A percentile compares a stretch with the other conserved stretches of the same genome.
Evolutionary conservation across 768 basidiomycete genomes (phyloP).

Genomic region (Tylopilus cervinicoccineus): DNA sequence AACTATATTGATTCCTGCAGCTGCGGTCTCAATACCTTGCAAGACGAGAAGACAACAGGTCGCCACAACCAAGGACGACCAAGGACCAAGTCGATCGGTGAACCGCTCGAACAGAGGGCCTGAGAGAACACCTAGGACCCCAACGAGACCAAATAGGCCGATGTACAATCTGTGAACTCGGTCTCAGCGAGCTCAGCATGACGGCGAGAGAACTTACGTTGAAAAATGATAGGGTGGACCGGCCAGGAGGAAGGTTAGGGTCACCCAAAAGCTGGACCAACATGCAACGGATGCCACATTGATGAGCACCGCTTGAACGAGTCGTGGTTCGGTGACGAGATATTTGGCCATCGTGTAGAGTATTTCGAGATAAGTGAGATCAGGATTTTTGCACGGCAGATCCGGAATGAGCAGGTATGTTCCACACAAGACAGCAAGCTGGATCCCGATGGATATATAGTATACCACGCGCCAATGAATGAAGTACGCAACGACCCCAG

Average conservation of each 20-base stretch:
- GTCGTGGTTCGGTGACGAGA: slow-evolving; percentile 37
- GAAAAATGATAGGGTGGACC: slow-evolving; percentile 35
- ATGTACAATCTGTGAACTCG: slow-evolving; percentile 25
- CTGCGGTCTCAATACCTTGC: slow-evolving; percentile 34
- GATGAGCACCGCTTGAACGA: slow-evolving; percentile 31
- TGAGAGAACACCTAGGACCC: slow-evolving; percentile 33
- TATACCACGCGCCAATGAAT: slow-evolving; percentile 39
- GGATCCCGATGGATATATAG: slow-evolving; percentile 37
- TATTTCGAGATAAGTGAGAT: slow-evolving; percentile 32
- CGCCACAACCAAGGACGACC: slow-evolving; percentile 37
- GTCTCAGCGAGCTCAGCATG: neutral
- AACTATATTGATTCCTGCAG: slow-evolving; percentile 35
- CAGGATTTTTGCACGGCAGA: slow-evolving; percentile 35
- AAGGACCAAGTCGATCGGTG: slow-evolving; percentile 33
- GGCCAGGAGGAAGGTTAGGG: slow-evolving; percentile 41
- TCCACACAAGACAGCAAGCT: slow-evolving; percentile 25
- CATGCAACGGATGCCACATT: slow-evolving; percentile 25
- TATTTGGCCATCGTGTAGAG: slow-evolving; percentile 38
- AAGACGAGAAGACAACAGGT: slow-evolving; percentile 25
- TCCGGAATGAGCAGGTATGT: slow-evolving; percentile 37
- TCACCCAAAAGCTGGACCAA: slow-evolving; percentile 34
- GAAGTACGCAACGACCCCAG: slow-evolving; percentile 38
- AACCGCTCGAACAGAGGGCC: slow-evolving; percentile 22
- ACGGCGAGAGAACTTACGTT: slow-evolving; percentile 18
- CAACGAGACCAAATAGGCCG: slow-evolving; percentile 48